These are phyloP conservation scores for Claviceps sp. DNA, from an alignment of 2,329 filamentous ascomycete genomes.

Conservation along the genomic window DNA sequence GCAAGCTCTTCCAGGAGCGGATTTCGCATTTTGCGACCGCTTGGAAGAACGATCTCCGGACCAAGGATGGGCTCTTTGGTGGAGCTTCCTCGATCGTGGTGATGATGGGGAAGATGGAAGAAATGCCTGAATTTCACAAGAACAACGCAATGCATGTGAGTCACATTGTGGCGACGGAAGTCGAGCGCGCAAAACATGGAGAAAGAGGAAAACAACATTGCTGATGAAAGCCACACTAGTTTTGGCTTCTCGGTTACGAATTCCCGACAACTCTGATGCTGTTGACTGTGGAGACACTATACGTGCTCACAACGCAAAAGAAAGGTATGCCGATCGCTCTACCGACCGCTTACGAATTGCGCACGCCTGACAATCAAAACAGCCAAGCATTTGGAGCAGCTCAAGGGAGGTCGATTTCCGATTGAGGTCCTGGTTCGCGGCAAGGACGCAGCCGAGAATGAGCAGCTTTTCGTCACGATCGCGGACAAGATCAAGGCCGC, in stretches of 20 bases:
- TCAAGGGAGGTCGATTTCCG: conserved; percentile 85
- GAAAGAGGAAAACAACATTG: background rate
- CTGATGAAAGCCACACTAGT: conserved; percentile 36
- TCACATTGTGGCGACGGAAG: conserved; percentile 1
- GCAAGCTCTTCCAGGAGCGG: conserved; percentile 85
- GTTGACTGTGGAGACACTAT: conserved; percentile 75
- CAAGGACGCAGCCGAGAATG: conserved; percentile 84
- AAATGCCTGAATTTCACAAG: conserved; percentile 79
- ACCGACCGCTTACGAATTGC: background rate
- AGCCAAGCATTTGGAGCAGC: conserved; percentile 86
- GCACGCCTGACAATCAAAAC: conserved; percentile 16
- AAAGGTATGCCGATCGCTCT: conserved; percentile 51
- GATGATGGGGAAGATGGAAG: conserved; percentile 90
- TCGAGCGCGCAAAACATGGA: background rate
- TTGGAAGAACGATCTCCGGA: conserved; percentile 94
- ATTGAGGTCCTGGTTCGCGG: conserved; percentile 84
- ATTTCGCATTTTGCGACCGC: conserved; percentile 73
- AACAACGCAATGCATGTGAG: conserved; percentile 91
- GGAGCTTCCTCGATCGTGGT: conserved; percentile 79
- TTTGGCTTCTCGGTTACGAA: conserved; percentile 97
- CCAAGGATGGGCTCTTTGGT: conserved; percentile 71
- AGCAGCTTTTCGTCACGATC: conserved; percentile 77
- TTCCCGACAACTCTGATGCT: conserved; percentile 94
- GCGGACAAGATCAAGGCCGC: conserved; percentile 75
- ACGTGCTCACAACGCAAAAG: conserved; percentile 90